A percentile compares a stretch with the other conserved stretches of the same genome.
Conservation (phyloP, 2,329 filamentous ascomycete species). For the Neopestalotiopsis sp. region DNA sequence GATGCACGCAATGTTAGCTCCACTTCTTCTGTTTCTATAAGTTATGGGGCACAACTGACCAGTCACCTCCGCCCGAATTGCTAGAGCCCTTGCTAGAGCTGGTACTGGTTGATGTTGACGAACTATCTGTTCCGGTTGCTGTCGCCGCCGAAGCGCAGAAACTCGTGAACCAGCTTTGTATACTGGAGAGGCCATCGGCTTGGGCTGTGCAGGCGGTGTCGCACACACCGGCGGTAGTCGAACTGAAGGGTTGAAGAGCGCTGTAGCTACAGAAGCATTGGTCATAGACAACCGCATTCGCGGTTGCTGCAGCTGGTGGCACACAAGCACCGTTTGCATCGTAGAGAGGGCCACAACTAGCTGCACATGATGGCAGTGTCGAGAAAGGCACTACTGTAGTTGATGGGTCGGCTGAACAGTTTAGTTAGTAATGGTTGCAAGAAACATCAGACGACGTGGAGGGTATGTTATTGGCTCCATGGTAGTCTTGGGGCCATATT, state of each 20-base stretch:
- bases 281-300: constrained; percentile 59
- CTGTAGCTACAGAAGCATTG: constrained; percentile 76
- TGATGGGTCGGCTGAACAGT: constrained; percentile 23
- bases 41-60: constrained; percentile 43
- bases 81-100: constrained; percentile 23
- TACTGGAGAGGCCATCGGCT: constrained; percentile 55
- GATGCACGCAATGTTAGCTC: not conserved
- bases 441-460: not conserved
- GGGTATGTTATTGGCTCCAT: not conserved
- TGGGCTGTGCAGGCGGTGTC: constrained; percentile 59
- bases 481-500: not conserved
- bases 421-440: constrained; percentile 6
- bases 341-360: constrained; percentile 63
- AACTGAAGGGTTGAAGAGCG: constrained; percentile 62
- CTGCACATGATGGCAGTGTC: constrained; percentile 67
- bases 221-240: constrained; percentile 65
- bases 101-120: constrained; percentile 29
- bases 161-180: constrained; percentile 73
- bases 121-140: constrained; percentile 25
- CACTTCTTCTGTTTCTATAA: not conserved
- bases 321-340: constrained; percentile 76
- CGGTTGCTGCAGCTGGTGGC: constrained; percentile 56
- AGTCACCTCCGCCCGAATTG: constrained; percentile 44
- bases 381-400: constrained; percentile 63
- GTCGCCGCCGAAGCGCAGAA: constrained; percentile 60